These are phyloP conservation scores for Sporothrix inflata DNA, from an alignment of 2,329 filamentous ascomycete genomes.

Conservation along the genomic window DNA sequence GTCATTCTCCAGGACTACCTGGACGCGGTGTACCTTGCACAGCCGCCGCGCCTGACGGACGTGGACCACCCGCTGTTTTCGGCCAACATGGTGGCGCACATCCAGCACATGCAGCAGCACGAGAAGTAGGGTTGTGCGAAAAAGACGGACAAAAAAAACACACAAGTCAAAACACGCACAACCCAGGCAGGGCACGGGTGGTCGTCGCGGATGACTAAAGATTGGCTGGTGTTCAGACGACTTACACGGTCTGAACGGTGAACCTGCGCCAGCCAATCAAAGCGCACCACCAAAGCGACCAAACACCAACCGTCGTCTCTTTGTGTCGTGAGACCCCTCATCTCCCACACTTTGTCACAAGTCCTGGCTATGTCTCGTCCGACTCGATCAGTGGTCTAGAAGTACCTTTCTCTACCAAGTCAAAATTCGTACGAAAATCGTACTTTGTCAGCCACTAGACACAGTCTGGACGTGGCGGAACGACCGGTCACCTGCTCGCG, in stretches of 20 bases:
- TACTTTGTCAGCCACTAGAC: not conserved
- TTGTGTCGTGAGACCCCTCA: not conserved
- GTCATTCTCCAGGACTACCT: not conserved
- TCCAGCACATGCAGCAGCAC: not conserved
- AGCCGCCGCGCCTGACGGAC: not conserved
- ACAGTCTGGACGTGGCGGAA: not conserved
- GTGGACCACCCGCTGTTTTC: conserved; percentile 5
- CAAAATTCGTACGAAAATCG: not conserved
- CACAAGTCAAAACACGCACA: not conserved
- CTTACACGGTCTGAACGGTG: not conserved
- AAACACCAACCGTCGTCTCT: not conserved
- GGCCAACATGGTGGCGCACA: not conserved
- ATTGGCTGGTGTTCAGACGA: not conserved
- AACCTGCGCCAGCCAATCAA: not conserved
- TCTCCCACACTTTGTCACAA: not conserved
- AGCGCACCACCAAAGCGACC: not conserved
- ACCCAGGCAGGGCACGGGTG: not conserved
- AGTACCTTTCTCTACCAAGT: not conserved
- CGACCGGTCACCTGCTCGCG: not conserved
- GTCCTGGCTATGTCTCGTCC: not conserved
- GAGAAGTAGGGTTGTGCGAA: not conserved
- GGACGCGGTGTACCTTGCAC: not conserved
- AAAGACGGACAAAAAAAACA: not conserved
- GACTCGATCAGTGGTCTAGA: not conserved
- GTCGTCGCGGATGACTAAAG: not conserved